Conservation (phyloP, 2,329 filamentous ascomycete species). For the Thielaviopsis cerberus region DNA sequence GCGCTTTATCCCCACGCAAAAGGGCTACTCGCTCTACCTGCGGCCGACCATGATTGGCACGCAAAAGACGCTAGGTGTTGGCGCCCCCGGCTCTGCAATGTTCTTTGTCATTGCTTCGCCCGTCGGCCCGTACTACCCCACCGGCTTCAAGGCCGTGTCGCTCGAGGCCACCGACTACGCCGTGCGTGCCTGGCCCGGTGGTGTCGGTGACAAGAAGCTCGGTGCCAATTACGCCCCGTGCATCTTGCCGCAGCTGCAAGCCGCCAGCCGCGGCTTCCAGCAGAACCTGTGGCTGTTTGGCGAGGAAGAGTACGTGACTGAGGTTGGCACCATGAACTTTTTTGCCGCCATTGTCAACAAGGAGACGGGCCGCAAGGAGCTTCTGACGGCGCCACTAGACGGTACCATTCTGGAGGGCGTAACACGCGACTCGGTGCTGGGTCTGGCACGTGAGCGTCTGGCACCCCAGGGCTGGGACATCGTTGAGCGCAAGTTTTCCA, state of each 20-base stretch:
- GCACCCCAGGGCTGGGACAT: slow-evolving; percentile 75
- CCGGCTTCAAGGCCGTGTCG: slow-evolving; percentile 91
- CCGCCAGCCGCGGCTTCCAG: slow-evolving; percentile 79
- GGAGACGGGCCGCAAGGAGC: slow-evolving; percentile 75
- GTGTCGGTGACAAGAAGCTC: slow-evolving; percentile 94
- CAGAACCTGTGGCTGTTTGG: slow-evolving; percentile 98
- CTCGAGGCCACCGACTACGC: slow-evolving; percentile 94
- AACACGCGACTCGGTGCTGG: slow-evolving; percentile 78
- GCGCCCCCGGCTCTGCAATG: slow-evolving; percentile 76
- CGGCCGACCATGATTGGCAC: slow-evolving; percentile 95
- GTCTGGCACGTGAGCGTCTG: slow-evolving; percentile 66
- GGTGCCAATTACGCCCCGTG: slow-evolving; percentile 99
- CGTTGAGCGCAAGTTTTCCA: slow-evolving; percentile 77
- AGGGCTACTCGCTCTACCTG: slow-evolving; percentile 87
- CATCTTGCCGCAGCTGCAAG: slow-evolving; percentile 87
- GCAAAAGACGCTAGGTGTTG: slow-evolving; percentile 80
- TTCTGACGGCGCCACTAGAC: slow-evolving; percentile 87
- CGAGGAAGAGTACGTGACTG: slow-evolving; percentile 85
- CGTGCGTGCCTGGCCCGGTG: slow-evolving; percentile 91
- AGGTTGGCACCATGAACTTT: slow-evolving; percentile 98
- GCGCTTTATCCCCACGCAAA: slow-evolving; percentile 70
- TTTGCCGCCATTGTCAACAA: slow-evolving; percentile 75
- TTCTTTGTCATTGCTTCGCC: slow-evolving; percentile 91
- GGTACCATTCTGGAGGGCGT: slow-evolving; percentile 94
- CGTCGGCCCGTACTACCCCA: slow-evolving; percentile 94